Evolutionary conservation across 2,329 filamentous ascomycete species (phyloP).

Genomic region (Colletotrichum melonis): DNA sequence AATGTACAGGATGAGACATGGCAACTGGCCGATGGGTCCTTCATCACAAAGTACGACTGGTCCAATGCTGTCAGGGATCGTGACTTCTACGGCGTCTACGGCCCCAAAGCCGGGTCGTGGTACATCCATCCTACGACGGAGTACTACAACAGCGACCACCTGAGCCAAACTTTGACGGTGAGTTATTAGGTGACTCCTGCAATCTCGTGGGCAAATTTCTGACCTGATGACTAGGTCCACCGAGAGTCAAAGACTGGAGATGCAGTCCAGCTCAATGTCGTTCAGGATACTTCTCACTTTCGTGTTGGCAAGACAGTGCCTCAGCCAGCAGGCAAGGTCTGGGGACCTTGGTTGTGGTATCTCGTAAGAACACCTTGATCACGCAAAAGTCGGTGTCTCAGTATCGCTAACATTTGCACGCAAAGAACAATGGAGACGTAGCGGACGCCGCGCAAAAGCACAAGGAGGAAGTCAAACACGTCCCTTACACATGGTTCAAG

Average conservation of each 20-base stretch:
- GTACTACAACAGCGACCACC: constrained; percentile 32
- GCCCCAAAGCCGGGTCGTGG: constrained; percentile 28
- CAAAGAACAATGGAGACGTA: constrained; percentile 55
- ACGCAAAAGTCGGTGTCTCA: not conserved
- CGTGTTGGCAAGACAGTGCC: constrained; percentile 26
- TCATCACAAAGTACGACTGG: constrained; percentile 35
- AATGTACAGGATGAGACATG: constrained; percentile 36
- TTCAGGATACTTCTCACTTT: constrained; percentile 35
- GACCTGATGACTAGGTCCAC: constrained; percentile 7
- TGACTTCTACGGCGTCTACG: constrained; percentile 34
- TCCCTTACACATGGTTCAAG: constrained; percentile 59
- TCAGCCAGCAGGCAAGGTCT: constrained; percentile 28
- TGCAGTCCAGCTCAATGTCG: constrained; percentile 32
- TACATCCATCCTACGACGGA: constrained; percentile 32
- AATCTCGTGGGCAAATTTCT: not conserved
- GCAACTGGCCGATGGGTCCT: constrained; percentile 32
- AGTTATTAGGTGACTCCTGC: not conserved
- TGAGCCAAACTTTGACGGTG: constrained; percentile 32
- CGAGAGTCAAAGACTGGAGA: constrained; percentile 35
- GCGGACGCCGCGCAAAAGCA: constrained; percentile 49
- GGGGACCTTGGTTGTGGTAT: constrained; percentile 36
- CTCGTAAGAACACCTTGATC: constrained; percentile 4
- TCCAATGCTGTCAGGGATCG: constrained; percentile 34
- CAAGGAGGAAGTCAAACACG: constrained; percentile 48
- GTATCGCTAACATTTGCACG: constrained; percentile 44